phyloP scores from a whole-genome alignment of 1,139 yeast species.

The Sugiyamaella sp. region DNA sequence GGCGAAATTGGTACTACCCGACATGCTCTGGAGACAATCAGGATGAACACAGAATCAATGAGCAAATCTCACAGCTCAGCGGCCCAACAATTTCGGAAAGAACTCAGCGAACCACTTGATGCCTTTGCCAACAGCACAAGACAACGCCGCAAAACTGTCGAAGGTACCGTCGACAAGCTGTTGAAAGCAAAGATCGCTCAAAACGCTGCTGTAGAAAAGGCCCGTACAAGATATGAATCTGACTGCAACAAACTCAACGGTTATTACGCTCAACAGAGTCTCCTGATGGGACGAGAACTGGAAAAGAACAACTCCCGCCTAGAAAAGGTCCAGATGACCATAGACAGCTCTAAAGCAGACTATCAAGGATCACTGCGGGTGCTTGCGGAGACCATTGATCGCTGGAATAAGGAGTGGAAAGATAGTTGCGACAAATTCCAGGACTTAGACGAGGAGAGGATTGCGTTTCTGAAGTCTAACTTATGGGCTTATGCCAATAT shows the following conservation, averaged over 20 bases:
- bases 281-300: conserved; percentile 78
- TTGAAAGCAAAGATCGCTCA: conserved; percentile 47
- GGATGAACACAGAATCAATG: conserved; percentile 56
- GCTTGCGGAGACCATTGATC: conserved; percentile 66
- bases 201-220: conserved; percentile 45
- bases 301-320: conserved; percentile 67
- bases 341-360: conserved; percentile 54
- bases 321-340: conserved; percentile 55
- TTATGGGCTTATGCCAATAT: conserved; percentile 84
- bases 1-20: conserved; percentile 63
- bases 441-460: conserved; percentile 74
- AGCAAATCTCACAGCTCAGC: conserved; percentile 53
- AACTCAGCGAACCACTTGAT: conserved; percentile 49
- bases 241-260: conserved; percentile 65
- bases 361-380: conserved; percentile 62
- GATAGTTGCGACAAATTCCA: conserved; percentile 69
- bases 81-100: conserved; percentile 49
- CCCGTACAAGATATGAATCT: conserved; percentile 57
- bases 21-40: conserved; percentile 61
- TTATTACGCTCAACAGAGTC: conserved; percentile 62
- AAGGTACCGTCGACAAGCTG: conserved; percentile 49
- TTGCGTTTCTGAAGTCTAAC: conserved; percentile 72
- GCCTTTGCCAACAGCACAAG: conserved; percentile 49
- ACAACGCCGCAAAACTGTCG: conserved; percentile 52
- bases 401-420: conserved; percentile 83